Conservation (phyloP, 192 early-diverging fungal genomes). For the Coemansia sp. region DNA sequence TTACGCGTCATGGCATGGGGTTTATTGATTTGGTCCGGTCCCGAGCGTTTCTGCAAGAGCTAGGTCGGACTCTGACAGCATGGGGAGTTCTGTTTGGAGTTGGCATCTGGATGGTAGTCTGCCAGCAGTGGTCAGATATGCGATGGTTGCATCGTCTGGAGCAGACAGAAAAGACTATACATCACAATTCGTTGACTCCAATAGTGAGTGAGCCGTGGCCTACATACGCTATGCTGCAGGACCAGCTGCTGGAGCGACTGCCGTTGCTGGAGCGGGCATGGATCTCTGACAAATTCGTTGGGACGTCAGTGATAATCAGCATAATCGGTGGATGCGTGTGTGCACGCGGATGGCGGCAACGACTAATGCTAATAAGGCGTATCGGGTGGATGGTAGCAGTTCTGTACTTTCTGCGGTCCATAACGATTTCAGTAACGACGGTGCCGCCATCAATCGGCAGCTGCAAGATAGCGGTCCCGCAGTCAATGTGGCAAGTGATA, state of each 20-base stretch:
- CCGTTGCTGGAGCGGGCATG: conserved; percentile 43
- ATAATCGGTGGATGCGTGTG: conserved; percentile 41
- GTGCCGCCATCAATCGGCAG: conserved; percentile 51
- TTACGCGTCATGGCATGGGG: background rate
- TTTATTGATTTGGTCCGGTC: conserved; percentile 7
- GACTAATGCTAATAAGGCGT: conserved; percentile 55
- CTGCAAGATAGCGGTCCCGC: conserved; percentile 42
- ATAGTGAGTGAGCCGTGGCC: conserved; percentile 20
- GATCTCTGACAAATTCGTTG: conserved; percentile 57
- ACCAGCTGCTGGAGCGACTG: conserved; percentile 53
- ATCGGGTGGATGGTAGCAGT: conserved; percentile 55
- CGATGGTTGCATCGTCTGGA: conserved; percentile 35
- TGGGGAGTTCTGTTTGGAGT: conserved; percentile 36
- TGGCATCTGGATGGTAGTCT: conserved; percentile 51
- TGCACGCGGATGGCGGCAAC: conserved; percentile 52
- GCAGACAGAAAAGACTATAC: background rate
- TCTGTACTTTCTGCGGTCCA: conserved; percentile 56
- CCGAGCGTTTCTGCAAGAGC: conserved; percentile 24
- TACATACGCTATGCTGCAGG: conserved; percentile 29
- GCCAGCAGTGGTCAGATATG: conserved; percentile 53
- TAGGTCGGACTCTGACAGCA: conserved; percentile 25
- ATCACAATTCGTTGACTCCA: background rate
- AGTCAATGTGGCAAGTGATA: conserved; percentile 48
- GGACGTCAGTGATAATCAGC: conserved; percentile 43
- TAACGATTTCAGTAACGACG: conserved; percentile 58